Conservation (phyloP, 116 monocot species). For the Cymodocea nodosa region DNA sequence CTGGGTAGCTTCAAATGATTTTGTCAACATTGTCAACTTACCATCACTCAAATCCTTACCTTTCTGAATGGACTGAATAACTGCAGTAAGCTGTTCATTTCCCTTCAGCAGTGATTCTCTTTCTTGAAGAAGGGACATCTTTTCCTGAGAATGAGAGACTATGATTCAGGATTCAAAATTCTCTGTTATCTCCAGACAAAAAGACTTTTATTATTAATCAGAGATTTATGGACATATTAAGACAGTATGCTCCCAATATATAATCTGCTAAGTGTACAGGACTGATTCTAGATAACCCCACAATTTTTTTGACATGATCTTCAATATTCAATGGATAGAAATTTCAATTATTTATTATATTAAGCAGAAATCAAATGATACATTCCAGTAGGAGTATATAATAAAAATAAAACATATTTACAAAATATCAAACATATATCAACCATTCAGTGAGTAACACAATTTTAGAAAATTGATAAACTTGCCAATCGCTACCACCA, state of each 20-base stretch:
- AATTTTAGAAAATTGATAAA: no score
- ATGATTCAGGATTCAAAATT: background rate
- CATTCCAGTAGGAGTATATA: no score
- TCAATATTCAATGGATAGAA: no score
- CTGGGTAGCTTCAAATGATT: slow-evolving; percentile 55
- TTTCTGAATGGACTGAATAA: slow-evolving; percentile 47
- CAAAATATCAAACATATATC: no score
- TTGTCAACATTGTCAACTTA: slow-evolving; percentile 40
- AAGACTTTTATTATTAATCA: background rate
- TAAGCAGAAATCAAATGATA: no score
- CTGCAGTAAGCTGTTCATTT: slow-evolving; percentile 50
- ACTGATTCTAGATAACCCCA: no score
- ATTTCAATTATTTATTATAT: no score
- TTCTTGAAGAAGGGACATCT: slow-evolving; percentile 64
- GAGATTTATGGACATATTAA: background rate
- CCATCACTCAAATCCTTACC: slow-evolving; percentile 53
- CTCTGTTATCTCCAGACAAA: slow-evolving; percentile 1
- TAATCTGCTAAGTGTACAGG: no score
- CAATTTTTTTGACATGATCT: no score
- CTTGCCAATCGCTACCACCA: no score
- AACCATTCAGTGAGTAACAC: no score
- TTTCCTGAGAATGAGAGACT: slow-evolving; percentile 49
- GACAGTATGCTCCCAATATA: background rate
- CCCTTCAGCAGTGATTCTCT: slow-evolving; percentile 66
- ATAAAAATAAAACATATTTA: no score